Evolutionary conservation across 768 basidiomycete genomes (phyloP), one percentile per base, ranked within the genome.

Genomic region (Hypholoma fasciculare): DNA sequence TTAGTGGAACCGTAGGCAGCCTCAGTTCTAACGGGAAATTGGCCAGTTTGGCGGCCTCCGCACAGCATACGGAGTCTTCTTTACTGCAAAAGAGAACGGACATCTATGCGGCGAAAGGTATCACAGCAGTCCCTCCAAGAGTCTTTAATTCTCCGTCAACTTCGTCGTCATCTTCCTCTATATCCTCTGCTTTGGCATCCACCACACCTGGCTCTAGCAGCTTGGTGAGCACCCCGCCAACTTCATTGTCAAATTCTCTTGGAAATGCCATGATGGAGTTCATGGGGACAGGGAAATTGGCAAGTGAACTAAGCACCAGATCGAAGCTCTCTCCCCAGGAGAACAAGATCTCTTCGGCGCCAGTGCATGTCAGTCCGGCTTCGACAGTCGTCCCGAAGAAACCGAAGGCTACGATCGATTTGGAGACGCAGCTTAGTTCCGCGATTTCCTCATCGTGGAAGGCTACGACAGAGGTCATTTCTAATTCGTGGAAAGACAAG

Each of bases 171-270:
- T 81, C 83, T 7, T 79, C 82, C 4, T 84, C 82, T 1, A 71
- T 81, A 50, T 77, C 77, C 11, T 83, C 81, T 13, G 76, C 75
- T 16, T 61, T 72, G 50, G 74, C 64, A 1, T 76, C 74, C 6
- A 72, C 75, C 17, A 67, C 71, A 20, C 69, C 71, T 42, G 74
- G 73, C 11, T 75, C 79, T 7, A 74, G 73, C 58, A 80, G 79
- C 57, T 71, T 76, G 14, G 71, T 78, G 58, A 84, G 82, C 65
- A 86, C 82, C 9, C 85, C 84, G 4, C 83, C 82, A 12, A 86
- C 84, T 16, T 85, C 85, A 4, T 70, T 77, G 55, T 82, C 73
- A 36, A 77, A 76, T 66, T 84, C 71, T 4, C 71, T 83, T 11
- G 78, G 78, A 16, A 78, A 77, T 56, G 76, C 67, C 19, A 73